Evolutionary conservation across 768 basidiomycete species (phyloP).

Genomic region (Cantharellus anzutake): DNA sequence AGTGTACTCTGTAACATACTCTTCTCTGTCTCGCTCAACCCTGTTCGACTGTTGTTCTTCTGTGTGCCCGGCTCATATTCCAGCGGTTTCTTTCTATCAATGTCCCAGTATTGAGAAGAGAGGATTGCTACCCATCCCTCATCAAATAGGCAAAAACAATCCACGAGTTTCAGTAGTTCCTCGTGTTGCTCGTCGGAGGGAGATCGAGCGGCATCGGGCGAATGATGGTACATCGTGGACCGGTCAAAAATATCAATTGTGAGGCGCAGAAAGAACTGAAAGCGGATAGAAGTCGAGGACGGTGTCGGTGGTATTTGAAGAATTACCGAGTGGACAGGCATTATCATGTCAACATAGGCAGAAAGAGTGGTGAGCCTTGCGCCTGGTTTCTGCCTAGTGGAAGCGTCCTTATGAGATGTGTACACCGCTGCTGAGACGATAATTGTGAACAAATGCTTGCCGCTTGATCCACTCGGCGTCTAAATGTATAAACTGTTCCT

Average conservation of each 20-base stretch:
- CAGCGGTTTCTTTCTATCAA: background rate
- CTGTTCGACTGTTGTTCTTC: background rate
- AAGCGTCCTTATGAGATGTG: too few species aligned
- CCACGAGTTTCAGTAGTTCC: background rate
- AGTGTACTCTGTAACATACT: background rate
- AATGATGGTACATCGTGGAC: background rate
- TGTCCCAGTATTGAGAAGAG: background rate
- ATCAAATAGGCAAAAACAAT: too few species aligned
- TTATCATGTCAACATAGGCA: background rate
- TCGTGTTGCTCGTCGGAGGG: background rate
- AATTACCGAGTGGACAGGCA: background rate
- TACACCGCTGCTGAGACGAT: too few species aligned
- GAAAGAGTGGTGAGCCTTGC: background rate
- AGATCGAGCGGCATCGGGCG: background rate
- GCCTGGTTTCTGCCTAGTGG: too few species aligned
- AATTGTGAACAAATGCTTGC: too few species aligned
- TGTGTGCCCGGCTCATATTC: background rate
- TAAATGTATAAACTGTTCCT: too few species aligned
- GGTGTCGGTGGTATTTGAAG: background rate
- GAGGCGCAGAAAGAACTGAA: background rate
- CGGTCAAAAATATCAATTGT: background rate
- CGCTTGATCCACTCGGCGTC: too few species aligned
- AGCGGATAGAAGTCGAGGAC: background rate
- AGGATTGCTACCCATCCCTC: background rate
- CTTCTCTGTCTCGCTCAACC: background rate